Evolutionary conservation across 768 basidiomycete genomes (phyloP).

Genomic region (Kondoa malvinella): DNA sequence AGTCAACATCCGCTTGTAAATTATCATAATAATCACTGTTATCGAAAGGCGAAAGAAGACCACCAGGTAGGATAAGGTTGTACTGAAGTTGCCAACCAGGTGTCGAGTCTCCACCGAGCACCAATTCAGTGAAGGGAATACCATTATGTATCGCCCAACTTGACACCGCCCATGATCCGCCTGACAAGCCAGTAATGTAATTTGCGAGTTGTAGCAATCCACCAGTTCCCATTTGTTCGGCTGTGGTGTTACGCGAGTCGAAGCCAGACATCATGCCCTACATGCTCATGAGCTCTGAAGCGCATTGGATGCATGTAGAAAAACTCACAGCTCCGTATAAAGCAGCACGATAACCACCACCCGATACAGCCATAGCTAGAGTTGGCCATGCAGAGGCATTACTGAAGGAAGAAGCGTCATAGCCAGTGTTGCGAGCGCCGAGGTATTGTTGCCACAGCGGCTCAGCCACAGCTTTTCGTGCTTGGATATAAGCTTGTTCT

Average conservation of each 20-base stretch:
- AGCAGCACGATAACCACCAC: neutral
- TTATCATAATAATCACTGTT: conserved; percentile 12
- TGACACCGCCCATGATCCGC: neutral
- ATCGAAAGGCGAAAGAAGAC: conserved; percentile 37
- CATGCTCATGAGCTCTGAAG: too few species aligned
- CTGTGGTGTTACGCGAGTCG: neutral
- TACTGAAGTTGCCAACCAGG: conserved; percentile 45
- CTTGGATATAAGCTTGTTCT: neutral
- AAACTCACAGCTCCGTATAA: neutral
- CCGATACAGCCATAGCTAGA: conserved; percentile 43
- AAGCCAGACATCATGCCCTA: neutral
- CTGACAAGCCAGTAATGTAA: conserved; percentile 3
- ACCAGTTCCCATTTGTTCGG: neutral
- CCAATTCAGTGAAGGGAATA: conserved; percentile 34
- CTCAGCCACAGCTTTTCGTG: neutral
- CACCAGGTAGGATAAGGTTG: conserved; percentile 42
- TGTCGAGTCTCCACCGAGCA: conserved; percentile 37
- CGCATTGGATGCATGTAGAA: too few species aligned
- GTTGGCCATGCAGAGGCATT: conserved; percentile 27
- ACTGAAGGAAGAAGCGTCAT: neutral
- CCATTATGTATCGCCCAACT: neutral
- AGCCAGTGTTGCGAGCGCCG: neutral
- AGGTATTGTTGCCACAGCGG: neutral
- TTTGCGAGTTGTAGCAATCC: neutral
- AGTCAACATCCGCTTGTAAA: conserved; percentile 15